A percentile compares a stretch with the other conserved stretches of the same genome.
Evolutionary conservation across 2,329 filamentous ascomycete genomes (phyloP).

Genomic region (Ceratocystis eucalypticola): DNA sequence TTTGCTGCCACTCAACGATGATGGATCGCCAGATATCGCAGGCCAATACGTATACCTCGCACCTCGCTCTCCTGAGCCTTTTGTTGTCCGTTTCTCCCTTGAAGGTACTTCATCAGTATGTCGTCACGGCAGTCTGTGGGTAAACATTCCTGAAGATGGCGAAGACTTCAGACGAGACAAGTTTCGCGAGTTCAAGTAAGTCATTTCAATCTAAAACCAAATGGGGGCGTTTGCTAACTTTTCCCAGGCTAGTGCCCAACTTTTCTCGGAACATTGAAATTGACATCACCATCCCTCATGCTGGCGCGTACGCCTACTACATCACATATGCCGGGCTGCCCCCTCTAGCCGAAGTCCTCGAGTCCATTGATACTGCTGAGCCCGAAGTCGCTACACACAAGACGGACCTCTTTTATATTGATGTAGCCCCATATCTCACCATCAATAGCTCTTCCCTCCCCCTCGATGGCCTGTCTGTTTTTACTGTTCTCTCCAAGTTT

Average conservation of each 20-base stretch:
- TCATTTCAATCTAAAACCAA: slow-evolving; percentile 11
- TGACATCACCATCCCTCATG: slow-evolving; percentile 66
- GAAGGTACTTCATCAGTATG: slow-evolving; percentile 94
- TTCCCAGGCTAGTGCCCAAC: slow-evolving; percentile 62
- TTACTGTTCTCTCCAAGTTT: slow-evolving; percentile 94
- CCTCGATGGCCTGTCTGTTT: slow-evolving; percentile 74
- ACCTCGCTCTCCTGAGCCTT: slow-evolving; percentile 56
- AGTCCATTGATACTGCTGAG: slow-evolving; percentile 26
- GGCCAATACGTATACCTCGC: slow-evolving; percentile 88
- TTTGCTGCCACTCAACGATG: slow-evolving; percentile 78
- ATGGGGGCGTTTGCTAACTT: not conserved
- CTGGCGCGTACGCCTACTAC: slow-evolving; percentile 90
- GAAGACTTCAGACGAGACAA: slow-evolving; percentile 60
- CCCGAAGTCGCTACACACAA: slow-evolving; percentile 32
- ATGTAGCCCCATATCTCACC: slow-evolving; percentile 70
- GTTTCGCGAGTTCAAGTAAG: slow-evolving; percentile 84
- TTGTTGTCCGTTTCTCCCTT: slow-evolving; percentile 76
- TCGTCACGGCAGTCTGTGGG: slow-evolving; percentile 85
- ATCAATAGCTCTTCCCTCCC: slow-evolving; percentile 64
- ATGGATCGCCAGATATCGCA: slow-evolving; percentile 78
- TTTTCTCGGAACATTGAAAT: slow-evolving; percentile 89
- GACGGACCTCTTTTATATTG: slow-evolving; percentile 78
- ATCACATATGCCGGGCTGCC: slow-evolving; percentile 83
- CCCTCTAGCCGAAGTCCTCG: slow-evolving; percentile 45
- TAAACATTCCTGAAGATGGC: slow-evolving; percentile 76